A percentile compares a stretch with the other conserved stretches of the same genome.
Evolutionary conservation across 139 green algal species (phyloP).

Genomic region (Deuterostichococcus epilithicus): DNA sequence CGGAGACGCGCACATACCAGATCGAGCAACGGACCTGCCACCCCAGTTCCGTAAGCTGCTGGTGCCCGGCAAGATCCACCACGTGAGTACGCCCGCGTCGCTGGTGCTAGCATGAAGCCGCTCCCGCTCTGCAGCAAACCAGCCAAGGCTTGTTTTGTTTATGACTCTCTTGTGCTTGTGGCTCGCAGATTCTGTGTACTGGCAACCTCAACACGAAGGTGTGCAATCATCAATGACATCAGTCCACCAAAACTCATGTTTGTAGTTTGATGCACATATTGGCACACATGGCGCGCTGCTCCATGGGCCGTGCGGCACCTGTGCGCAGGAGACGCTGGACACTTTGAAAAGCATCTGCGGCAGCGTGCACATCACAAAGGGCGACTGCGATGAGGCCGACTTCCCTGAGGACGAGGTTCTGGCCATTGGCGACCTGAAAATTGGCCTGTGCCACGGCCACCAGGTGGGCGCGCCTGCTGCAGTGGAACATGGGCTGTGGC

Average conservation of each 20-base stretch:
- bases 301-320: neutral
- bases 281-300: neutral
- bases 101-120: too few relatives aligned
- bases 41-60: slow-evolving; percentile 89
- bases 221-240: neutral
- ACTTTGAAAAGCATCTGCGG: slow-evolving; percentile 77
- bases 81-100: slow-evolving; percentile 15
- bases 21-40: slow-evolving; percentile 79
- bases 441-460: slow-evolving; percentile 90
- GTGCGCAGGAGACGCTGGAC: slow-evolving; percentile 71
- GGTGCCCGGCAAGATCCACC: slow-evolving; percentile 90
- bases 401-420: slow-evolving; percentile 70
- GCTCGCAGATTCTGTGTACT: slow-evolving; percentile 68
- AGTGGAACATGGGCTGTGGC: neutral
- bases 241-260: too few relatives aligned
- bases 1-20: slow-evolving; percentile 89
- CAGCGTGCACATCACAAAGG: slow-evolving; percentile 72
- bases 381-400: slow-evolving; percentile 86
- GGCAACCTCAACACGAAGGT: slow-evolving; percentile 89
- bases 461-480: slow-evolving; percentile 42
- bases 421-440: slow-evolving; percentile 73
- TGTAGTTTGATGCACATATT: too few relatives aligned
- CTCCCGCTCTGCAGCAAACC: too few relatives aligned
- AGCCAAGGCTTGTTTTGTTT: too few relatives aligned
- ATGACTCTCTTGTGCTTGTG: too few relatives aligned